Evolutionary conservation across 2,329 filamentous ascomycete species (phyloP), one percentile per base, ranked within the genome.

Genomic region (Fusarium brachygibbosum): DNA sequence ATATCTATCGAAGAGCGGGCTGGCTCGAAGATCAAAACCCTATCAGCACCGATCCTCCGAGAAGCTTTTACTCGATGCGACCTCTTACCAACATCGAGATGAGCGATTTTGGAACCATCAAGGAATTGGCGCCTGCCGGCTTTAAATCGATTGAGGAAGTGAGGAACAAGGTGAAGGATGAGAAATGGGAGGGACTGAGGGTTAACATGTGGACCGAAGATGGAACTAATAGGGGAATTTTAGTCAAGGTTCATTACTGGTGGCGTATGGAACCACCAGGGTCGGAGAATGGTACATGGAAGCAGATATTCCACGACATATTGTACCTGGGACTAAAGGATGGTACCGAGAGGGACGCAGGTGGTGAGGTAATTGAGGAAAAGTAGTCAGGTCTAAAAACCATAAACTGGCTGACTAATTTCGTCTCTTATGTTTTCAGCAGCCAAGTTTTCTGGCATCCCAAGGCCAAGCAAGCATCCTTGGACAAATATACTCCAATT

Each of bases 141-240:
- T 57, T 63, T 0, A 4, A 6, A 1, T 63, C 60, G 4, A 3
- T 44, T 0, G 35, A 57, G 0, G 29, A 63, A 16, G 11, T 57
- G 2, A 7, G 6, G 4, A 21, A 12, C 0, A 55, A 57, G 6
- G 35, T 58, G 0, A 7, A 13, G 7, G 4, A 2, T 13, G 58
- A 63, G 41, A 38, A 38, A 0, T 63, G 60, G 60, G 21, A 45
- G 3, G 60, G 60, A 1, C 3, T 63, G 1, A 48, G 58, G 31
- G 60, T 63, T 0, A 56, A 63, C 23, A 63, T 63, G 58, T 63
- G 60, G 60, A 63, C 49, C 9, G 17, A 63, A 12, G 60, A 63
- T 34, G 32, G 17, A 6, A 13, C 16, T 1, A 42, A 35, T 0
- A 63, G 49, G 3, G 58, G 60, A 2, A 42, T 63, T 5, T 32